These are phyloP conservation scores for Jaltomata sinuosa DNA, from an alignment of 257 asterid genomes.

Conservation along the genomic window DNA sequence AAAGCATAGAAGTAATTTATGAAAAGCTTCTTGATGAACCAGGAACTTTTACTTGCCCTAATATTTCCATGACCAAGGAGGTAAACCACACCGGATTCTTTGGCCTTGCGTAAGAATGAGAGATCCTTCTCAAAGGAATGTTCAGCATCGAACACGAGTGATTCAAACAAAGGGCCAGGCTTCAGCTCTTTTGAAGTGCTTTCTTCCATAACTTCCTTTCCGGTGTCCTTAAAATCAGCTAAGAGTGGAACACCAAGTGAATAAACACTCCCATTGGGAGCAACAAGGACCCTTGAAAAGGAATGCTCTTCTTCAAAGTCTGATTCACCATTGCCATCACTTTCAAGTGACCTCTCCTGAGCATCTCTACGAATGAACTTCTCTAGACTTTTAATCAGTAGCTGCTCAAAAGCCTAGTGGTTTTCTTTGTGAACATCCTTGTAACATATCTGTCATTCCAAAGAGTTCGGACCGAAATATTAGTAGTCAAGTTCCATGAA, in stretches of 20 bases:
- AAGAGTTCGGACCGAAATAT: neutral
- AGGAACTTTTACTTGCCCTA: constrained; percentile 84
- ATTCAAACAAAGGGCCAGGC: constrained; percentile 24
- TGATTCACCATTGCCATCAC: constrained; percentile 54
- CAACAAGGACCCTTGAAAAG: constrained; percentile 61
- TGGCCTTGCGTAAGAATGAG: constrained; percentile 67
- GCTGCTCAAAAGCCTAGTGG: constrained; percentile 87
- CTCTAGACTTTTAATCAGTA: constrained; percentile 84
- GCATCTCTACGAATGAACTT: constrained; percentile 91
- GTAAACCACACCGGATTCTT: constrained; percentile 82
- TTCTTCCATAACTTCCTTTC: constrained; percentile 34
- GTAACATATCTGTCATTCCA: constrained; percentile 67
- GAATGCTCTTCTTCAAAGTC: constrained; percentile 51
- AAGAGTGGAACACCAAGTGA: constrained; percentile 88
- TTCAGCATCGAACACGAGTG: constrained; percentile 41
- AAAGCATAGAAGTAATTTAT: constrained; percentile 85
- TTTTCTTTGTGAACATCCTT: constrained; percentile 90
- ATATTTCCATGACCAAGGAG: constrained; percentile 91
- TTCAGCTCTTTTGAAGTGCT: constrained; percentile 39
- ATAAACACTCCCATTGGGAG: constrained; percentile 87
- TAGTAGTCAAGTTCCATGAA: neutral
- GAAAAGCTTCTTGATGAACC: constrained; percentile 88
- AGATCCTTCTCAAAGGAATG: constrained; percentile 84
- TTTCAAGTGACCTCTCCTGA: constrained; percentile 89
- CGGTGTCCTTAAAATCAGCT: constrained; percentile 48